Evolutionary conservation across 345 rosid species (phyloP), one percentile per base, ranked within the genome.

Genomic region (Camelina neglecta): DNA sequence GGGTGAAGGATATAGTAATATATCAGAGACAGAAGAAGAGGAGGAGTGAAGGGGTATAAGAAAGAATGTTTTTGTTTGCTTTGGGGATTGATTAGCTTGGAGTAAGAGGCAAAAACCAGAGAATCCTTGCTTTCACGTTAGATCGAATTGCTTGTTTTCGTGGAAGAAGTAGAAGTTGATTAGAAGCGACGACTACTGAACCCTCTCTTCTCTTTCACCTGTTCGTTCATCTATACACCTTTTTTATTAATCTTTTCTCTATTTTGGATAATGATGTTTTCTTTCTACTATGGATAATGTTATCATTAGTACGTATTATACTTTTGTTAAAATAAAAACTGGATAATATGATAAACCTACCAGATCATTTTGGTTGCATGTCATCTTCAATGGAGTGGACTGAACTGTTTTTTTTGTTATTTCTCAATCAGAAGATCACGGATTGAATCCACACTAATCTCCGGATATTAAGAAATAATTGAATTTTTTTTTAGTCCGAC

Each of bases 71-170:
- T 29, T 31, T 42, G n/a, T 23, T 8, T 45, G 29, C 29, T 26
- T 26, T 26, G 29, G 29, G 15, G 73, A 59, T 41, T 15, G 38
- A 26, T 26, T 72, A 11, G 73, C 69, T 50, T 78, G 15, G 68
- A 72, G 81, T 59, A 15, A 2, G 68, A 71, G 18, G 7, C 38
- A 58, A 64, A 26, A 38, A 49, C n/a, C 51, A 7, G 11, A 3
- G 53, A 63, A 63, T 13, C 1, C 55, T 78, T 78, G 81, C 81
- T 78, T 78, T 53, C 77, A 78, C 81, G 81, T 60, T 72, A 33
- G 60, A 67, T 72, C 0, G 51, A 54, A 50, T 78, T 78, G 77
- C 74, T 78, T 73, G 69, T 78, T 72, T 72, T 45, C 77, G 69
- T 72, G 81, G 81, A 72, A 51, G 5, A 65, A 24, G 77, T 60